These are phyloP conservation scores for Microdochium bolleyi DNA, from an alignment of 2,329 filamentous ascomycete species.

Conservation along the genomic window DNA sequence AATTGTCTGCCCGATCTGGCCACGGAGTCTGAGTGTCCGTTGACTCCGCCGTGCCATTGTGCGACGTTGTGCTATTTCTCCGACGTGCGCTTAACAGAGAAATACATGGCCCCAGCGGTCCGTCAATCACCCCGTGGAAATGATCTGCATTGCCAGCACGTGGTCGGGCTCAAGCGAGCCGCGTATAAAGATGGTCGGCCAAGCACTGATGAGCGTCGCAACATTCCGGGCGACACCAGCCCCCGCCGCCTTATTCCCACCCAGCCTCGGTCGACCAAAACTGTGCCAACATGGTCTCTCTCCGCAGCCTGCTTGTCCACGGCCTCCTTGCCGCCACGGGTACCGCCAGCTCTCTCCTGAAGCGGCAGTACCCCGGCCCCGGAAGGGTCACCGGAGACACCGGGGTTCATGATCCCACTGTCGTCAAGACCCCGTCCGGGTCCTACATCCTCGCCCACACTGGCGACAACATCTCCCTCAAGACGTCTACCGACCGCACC, in stretches of 20 bases:
- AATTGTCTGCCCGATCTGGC: too few species aligned
- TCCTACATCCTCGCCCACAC: constrained; percentile 35
- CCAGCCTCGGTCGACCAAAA: neutral
- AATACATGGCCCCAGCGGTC: neutral
- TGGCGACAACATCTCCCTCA: constrained; percentile 29
- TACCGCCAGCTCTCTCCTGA: neutral
- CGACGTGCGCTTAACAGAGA: neutral
- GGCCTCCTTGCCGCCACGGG: neutral
- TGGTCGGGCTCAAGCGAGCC: neutral
- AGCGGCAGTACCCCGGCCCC: constrained; percentile 17
- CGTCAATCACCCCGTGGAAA: neutral
- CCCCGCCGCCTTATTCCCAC: neutral
- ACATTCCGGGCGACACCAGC: neutral
- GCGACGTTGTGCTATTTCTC: neutral
- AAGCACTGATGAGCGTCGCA: neutral
- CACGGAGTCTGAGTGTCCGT: neutral
- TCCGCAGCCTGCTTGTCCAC: neutral
- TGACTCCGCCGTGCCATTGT: neutral
- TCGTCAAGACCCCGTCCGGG: constrained; percentile 26
- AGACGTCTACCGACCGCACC: constrained; percentile 23
- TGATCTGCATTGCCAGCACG: neutral
- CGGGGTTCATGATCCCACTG: constrained; percentile 28
- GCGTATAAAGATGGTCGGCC: neutral
- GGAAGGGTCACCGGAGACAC: constrained; percentile 27
- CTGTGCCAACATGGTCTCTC: neutral